These are phyloP conservation scores for Asclepias syriaca DNA, from an alignment of 257 asterid species.

Conservation along the genomic window DNA sequence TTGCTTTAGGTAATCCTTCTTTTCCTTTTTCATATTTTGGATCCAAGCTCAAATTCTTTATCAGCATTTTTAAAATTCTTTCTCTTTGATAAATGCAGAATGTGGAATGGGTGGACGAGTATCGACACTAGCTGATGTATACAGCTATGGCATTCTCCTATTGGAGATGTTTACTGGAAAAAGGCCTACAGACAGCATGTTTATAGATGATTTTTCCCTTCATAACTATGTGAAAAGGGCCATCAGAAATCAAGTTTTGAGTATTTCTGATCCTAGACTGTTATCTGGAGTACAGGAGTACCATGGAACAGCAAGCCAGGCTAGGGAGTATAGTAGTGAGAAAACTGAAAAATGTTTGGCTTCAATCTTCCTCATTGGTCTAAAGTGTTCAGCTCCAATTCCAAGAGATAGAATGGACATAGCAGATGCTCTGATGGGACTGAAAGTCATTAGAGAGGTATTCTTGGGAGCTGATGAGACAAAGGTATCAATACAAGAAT, in stretches of 20 bases:
- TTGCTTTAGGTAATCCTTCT: constrained; percentile 9
- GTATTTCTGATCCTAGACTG: constrained; percentile 17
- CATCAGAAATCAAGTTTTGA: constrained; percentile 4
- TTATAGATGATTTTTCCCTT: constrained; percentile 10
- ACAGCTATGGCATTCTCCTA: constrained; percentile 32
- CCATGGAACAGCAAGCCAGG: neutral
- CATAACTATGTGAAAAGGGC: constrained; percentile 18
- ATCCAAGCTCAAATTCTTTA: neutral
- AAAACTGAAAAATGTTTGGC: constrained; percentile 10
- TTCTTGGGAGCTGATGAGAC: neutral
- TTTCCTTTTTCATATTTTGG: neutral
- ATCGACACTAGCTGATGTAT: constrained; percentile 26
- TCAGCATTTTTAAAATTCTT: neutral
- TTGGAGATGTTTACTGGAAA: constrained; percentile 25
- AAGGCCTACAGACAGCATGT: constrained; percentile 21
- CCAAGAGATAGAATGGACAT: constrained; percentile 25
- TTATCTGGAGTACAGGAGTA: neutral
- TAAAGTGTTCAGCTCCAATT: constrained; percentile 22
- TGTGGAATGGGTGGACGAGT: constrained; percentile 22
- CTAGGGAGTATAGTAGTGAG: neutral
- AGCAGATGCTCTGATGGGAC: constrained; percentile 24
- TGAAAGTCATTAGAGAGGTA: constrained; percentile 5
- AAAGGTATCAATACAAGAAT: neutral
- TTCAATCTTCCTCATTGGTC: constrained; percentile 18
- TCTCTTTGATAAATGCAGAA: constrained; percentile 16